These are phyloP conservation scores for Hansfordia pulvinata DNA, from an alignment of 2,329 filamentous ascomycete genomes.

Conservation along the genomic window DNA sequence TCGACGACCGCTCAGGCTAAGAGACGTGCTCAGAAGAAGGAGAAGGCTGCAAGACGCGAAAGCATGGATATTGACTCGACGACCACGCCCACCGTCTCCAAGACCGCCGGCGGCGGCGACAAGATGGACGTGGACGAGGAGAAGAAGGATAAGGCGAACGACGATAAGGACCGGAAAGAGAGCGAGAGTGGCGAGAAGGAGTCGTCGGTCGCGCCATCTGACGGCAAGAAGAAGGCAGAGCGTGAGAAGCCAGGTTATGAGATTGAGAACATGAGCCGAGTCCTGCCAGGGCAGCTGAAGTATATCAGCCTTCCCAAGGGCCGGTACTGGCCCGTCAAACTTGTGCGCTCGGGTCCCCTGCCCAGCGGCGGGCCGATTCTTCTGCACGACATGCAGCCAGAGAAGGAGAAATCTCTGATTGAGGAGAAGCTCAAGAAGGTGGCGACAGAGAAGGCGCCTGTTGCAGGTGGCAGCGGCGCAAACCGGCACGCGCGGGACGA, in stretches of 20 bases:
- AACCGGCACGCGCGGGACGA: constrained; percentile 12
- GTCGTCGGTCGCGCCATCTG: constrained; percentile 29
- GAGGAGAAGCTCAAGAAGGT: constrained; percentile 89
- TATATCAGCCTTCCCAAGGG: constrained; percentile 87
- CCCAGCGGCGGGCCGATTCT: constrained; percentile 88
- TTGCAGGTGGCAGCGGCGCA: too few species aligned
- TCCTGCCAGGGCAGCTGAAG: constrained; percentile 85
- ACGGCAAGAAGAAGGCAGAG: constrained; percentile 77
- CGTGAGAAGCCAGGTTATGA: constrained; percentile 97
- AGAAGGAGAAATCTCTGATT: constrained; percentile 65
- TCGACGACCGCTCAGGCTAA: constrained; percentile 97
- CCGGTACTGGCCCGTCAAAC: constrained; percentile 80
- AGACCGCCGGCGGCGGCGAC: constrained; percentile 43
- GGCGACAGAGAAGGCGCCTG: constrained; percentile 46
- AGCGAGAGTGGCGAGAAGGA: constrained; percentile 47
- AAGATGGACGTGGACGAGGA: constrained; percentile 83
- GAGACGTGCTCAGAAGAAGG: constrained; percentile 86
- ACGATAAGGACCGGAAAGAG: constrained; percentile 48
- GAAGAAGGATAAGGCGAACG: constrained; percentile 28
- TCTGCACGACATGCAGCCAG: constrained; percentile 71
- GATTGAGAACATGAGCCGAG: constrained; percentile 91
- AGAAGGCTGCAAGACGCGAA: constrained; percentile 75
- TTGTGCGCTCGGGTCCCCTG: constrained; percentile 29
- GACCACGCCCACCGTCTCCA: constrained; percentile 56
- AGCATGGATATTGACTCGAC: constrained; percentile 90